Base-by-base conservation (phyloP, 257 asterid genomes). In the Handroanthus guayacan region DNA sequence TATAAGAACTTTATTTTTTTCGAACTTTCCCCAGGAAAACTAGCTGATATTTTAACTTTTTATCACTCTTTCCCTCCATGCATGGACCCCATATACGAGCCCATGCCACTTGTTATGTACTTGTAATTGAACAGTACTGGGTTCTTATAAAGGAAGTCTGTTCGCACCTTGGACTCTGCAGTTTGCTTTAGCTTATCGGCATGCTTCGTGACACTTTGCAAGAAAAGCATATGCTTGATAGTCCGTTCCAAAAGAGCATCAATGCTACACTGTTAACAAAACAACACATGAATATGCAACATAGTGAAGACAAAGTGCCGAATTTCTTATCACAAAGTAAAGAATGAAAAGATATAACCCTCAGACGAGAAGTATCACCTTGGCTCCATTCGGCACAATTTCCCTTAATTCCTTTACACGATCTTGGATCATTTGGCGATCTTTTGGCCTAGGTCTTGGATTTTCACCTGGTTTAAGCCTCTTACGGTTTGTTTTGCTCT, bases 351-450 rank as follows among this genome's bases (percentile, higher is more conserved):
- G 38, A 55, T 31, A 17, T 9, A 34, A 48, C 39, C 36, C 5
- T 48, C 17, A 47, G 34, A 10, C 2, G 18, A 25, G 45, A 80
- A 31, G 70, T 43, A 75, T 43, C 20, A 91, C 97, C 95, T 91
- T 91, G 55, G 87, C 91, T 34, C 92, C 93, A 67, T 88, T 89
- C 39, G 97, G 97, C 75, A 92, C 93, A 60, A 92, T 88, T 76
- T 89, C 97, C 81, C 97, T 79, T 47, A 92, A 84, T 71, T 92
- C 97, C 82, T 92, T 90, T 25, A 92, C 96, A 3, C 97, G 94
- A 76, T 92, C 97, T 88, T 92, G 97, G 80, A 92, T 92, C 97
- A 92, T 88, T 81, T 92, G 97, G n/a, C 97, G 90, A 81, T 92
- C 97, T 68, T 87, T 92, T 3, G 97, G 96, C 74, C 97, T 82